Conservation (phyloP, 345 rosid species). For the sweet orange (Citrus sinensis) region DVS_A1.0 CM039169.1:477001-477500, state of each 20-base stretch:
- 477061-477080: slow-evolving; percentile 40
- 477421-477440: not conserved
- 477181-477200: slow-evolving; percentile 73
- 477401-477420: not conserved
- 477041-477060: slow-evolving; percentile 82
- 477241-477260: slow-evolving; percentile 80
- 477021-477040: slow-evolving; percentile 70
- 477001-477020: slow-evolving; percentile 44
- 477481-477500: not conserved
- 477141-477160: slow-evolving; percentile 84
- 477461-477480: not conserved
- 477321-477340: not conserved
- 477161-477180: slow-evolving; percentile 57
- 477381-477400: no score
- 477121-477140: slow-evolving; percentile 74
- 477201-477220: slow-evolving; percentile 46
- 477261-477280: slow-evolving; percentile 38
- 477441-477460: not conserved
- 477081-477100: slow-evolving; percentile 36
- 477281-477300: not conserved
- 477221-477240: slow-evolving; percentile 59
- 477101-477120: slow-evolving; percentile 62
- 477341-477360: not conserved
- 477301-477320: not conserved
- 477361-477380: not conserved